Evolutionary conservation across 345 rosid species (phyloP), one percentile per base, ranked within the genome.

Genomic region (Camelina neglecta): DNA sequence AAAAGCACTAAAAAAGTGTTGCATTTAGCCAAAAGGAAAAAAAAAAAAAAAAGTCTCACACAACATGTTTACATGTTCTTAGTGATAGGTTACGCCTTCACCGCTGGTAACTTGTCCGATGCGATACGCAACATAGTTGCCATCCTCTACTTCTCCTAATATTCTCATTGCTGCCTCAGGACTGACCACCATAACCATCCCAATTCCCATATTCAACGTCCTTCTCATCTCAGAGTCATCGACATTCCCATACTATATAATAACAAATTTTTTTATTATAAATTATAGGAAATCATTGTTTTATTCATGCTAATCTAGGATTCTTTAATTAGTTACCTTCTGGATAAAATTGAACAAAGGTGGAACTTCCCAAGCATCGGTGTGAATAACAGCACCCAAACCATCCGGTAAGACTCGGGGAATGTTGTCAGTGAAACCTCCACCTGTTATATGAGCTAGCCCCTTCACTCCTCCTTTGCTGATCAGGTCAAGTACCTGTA

Each of bases 341-440:
- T 92, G 97, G 72, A 95, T 86, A 97, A 96, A 92, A 60, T 84
- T 89, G 86, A 95, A 92, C 54, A 90, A 75, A 13, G 85, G 73
- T 45, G 94, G 92, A 41, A 88, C 78, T 67, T 85, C 80, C 98
- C 96, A 95, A 18, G 99, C 88, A 54, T 85, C 80, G 0, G 83
- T 79, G 53, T 84, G 74, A 29, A 92, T 83, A 58, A 75, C 75
- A 76, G 93, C 96, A 74, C 99, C 97, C 64, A 90, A 84, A 53
- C 90, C 98, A 49, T 87, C 71, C 0, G 97, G 99, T 62, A 95
- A 84, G n/a, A 90, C 87, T 51, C 98, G 82, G 12, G 96, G 97
- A 42, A 90, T 90, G 75, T 92, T 92, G 76, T 95, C 97, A 0
- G 98, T 92, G 72, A 95, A 89, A 50, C 96, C 97, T 71, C 99